Percentiles rank a stretch among this genome's conserved stretches.
These are phyloP conservation scores for Daedaleopsis nitida DNA, from an alignment of 768 basidiomycete species.

Conservation along the genomic window DNA sequence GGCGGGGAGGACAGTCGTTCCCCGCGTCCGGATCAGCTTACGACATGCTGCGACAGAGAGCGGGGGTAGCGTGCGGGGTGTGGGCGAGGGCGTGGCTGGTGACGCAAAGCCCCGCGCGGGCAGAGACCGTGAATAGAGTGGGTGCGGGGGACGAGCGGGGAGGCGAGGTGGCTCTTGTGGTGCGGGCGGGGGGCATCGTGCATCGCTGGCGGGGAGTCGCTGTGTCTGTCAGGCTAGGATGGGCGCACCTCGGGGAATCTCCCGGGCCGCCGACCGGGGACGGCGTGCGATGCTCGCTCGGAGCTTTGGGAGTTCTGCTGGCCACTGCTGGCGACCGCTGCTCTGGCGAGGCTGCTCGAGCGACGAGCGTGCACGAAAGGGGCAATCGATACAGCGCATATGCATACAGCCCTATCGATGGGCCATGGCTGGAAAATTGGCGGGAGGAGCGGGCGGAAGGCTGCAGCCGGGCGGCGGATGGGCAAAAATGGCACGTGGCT, in stretches of 20 bases:
- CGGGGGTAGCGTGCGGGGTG: constrained; percentile 10
- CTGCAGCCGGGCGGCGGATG: background rate
- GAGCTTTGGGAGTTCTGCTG: no score
- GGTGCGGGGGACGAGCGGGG: background rate
- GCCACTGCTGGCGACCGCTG: no score
- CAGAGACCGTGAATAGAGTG: background rate
- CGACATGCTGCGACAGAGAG: constrained; percentile 13
- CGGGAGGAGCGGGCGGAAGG: background rate
- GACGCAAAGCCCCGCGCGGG: background rate
- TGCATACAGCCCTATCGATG: constrained; percentile 5
- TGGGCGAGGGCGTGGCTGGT: constrained; percentile 3
- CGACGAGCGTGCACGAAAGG: no score
- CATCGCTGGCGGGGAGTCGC: no score
- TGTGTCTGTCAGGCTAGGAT: no score
- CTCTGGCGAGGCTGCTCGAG: background rate
- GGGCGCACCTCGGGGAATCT: no score
- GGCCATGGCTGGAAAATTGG: background rate
- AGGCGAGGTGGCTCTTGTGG: no score
- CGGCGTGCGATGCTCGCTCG: no score
- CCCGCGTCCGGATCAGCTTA: constrained; percentile 13
- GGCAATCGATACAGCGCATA: background rate
- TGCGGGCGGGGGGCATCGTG: no score
- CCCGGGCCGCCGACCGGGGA: no score
- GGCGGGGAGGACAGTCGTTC: constrained; percentile 1
- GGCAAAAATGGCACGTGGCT: constrained; percentile 11